phyloP scores from a whole-genome alignment of 768 basidiomycete species.

The Leccinum olivaceopallidum region DNA sequence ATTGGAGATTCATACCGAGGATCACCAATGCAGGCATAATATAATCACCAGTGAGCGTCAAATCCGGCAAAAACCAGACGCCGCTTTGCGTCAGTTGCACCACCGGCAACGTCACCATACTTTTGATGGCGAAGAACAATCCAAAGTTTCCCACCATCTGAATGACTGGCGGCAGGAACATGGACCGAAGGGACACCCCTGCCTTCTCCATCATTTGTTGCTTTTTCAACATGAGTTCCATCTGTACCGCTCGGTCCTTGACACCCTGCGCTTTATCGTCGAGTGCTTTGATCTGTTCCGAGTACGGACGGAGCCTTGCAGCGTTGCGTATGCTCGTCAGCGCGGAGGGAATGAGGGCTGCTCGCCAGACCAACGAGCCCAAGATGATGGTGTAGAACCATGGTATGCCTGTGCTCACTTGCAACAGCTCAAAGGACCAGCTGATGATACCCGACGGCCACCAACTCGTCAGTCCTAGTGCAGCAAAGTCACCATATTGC shows the following conservation, averaged over 20 bases:
- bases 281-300: constrained; percentile 52
- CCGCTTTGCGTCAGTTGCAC: constrained; percentile 79
- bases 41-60: constrained; percentile 80
- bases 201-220: constrained; percentile 59
- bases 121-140: constrained; percentile 80
- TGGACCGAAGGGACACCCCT: constrained; percentile 58
- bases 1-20: constrained; percentile 64
- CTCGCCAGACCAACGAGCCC: constrained; percentile 61
- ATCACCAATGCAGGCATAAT: constrained; percentile 64
- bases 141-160: constrained; percentile 80
- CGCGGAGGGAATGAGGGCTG: constrained; percentile 59
- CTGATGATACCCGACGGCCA: constrained; percentile 66
- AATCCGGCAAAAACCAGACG: constrained; percentile 67
- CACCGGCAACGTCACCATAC: constrained; percentile 69
- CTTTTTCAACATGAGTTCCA: constrained; percentile 46
- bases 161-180: constrained; percentile 56
- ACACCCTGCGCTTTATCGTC: constrained; percentile 40
- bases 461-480: constrained; percentile 63
- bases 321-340: constrained; percentile 57
- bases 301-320: constrained; percentile 40
- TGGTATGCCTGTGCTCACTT: constrained; percentile 68
- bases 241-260: constrained; percentile 42
- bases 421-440: constrained; percentile 65
- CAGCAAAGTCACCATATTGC: constrained; percentile 71
- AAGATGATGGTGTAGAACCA: constrained; percentile 85